Conservation (phyloP, 169 alveolate species). For the Neospora caninum region DNA sequence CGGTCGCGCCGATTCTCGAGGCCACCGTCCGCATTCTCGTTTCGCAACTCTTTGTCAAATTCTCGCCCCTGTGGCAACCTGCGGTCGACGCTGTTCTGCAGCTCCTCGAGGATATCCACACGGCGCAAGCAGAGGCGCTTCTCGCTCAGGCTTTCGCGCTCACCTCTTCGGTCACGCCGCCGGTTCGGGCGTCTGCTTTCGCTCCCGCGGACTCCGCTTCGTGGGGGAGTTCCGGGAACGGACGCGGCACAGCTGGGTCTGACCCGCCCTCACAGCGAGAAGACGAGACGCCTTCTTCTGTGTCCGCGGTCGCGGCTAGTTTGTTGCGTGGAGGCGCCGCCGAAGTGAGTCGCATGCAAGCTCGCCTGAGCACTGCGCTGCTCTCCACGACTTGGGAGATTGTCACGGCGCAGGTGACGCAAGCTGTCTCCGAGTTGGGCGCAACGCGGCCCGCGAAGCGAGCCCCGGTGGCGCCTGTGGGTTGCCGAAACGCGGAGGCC, state of each 20-base stretch:
- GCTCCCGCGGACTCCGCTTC: background rate
- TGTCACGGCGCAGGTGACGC: background rate
- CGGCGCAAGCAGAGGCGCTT: background rate
- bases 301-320: background rate
- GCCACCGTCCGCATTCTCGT: background rate
- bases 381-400: background rate
- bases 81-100: conserved; percentile 12
- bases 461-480: too few relatives aligned
- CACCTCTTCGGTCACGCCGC: too few relatives aligned
- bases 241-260: background rate
- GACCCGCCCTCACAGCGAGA: background rate
- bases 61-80: conserved; percentile 24
- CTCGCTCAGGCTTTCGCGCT: too few relatives aligned
- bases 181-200: background rate
- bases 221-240: background rate
- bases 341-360: background rate
- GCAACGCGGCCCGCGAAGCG: background rate
- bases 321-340: background rate
- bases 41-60: conserved; percentile 2
- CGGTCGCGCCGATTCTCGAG: conserved; percentile 25
- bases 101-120: background rate
- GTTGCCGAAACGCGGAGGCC: too few relatives aligned
- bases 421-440: background rate
- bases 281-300: background rate
- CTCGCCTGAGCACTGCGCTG: background rate